Conservation (phyloP, 129 eudicot species). For the Lactuca saligna region DNA sequence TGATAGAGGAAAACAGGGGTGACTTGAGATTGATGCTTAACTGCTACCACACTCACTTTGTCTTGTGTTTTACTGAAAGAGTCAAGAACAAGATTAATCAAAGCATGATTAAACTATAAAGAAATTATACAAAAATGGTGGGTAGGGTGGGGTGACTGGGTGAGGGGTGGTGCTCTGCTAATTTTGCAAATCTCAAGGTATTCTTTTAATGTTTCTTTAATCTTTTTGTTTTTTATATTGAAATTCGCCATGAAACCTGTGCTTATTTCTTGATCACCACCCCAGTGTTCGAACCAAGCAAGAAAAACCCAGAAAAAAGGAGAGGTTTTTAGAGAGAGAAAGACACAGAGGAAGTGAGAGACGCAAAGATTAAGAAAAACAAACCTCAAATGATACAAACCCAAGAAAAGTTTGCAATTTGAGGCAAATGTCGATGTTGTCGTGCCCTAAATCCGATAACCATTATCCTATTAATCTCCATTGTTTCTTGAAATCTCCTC, state of each 20-base stretch:
- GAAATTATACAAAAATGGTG: conserved; percentile 16
- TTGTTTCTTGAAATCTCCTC: conserved; percentile 10
- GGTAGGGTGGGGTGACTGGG: conserved; percentile 32
- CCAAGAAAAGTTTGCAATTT: conserved; percentile 74
- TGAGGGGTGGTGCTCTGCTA: conserved; percentile 32
- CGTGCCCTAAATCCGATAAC: conserved; percentile 43
- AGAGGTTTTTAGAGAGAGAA: conserved; percentile 22
- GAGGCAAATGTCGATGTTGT: conserved; percentile 64
- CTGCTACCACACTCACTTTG: conserved; percentile 41
- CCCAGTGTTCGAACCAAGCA: conserved; percentile 50
- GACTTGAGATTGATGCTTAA: conserved; percentile 39
- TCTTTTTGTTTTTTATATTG: neutral
- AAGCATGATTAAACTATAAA: conserved; percentile 29
- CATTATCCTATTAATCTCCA: conserved; percentile 22
- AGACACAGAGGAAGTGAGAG: conserved; percentile 10
- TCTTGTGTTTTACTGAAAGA: conserved; percentile 42
- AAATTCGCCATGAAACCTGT: conserved; percentile 33
- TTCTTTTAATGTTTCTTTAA: conserved; percentile 49
- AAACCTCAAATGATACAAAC: conserved; percentile 57
- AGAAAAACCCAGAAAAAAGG: conserved; percentile 25
- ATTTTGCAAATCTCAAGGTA: conserved; percentile 67
- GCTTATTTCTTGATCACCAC: conserved; percentile 43
- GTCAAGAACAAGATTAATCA: conserved; percentile 36
- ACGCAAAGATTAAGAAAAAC: conserved; percentile 40
- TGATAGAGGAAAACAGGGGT: conserved; percentile 33